Conservation (phyloP, 768 basidiomycete genomes). For the Trametes villosa region DNA sequence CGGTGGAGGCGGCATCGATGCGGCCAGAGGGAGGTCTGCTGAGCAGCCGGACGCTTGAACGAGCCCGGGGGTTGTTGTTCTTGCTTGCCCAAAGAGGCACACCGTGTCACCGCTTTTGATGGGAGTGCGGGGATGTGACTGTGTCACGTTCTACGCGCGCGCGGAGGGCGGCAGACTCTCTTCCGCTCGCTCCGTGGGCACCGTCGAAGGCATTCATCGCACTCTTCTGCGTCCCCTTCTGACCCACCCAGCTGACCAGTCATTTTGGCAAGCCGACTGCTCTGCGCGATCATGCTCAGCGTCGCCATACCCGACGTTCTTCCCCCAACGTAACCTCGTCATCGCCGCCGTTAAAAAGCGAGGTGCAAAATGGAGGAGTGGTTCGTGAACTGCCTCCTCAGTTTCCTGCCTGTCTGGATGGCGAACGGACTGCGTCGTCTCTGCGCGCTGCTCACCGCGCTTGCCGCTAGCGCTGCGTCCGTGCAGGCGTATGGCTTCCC, state of each 20-base stretch:
- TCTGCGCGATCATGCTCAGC: neutral
- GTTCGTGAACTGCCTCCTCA: neutral
- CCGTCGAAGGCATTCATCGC: neutral
- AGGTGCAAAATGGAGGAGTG: neutral
- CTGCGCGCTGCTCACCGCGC: conserved; percentile 3
- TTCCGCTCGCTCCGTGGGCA: conserved; percentile 8
- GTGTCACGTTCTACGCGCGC: neutral
- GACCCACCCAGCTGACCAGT: conserved; percentile 17
- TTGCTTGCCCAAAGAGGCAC: neutral
- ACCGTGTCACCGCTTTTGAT: neutral
- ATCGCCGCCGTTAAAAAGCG: conserved; percentile 5
- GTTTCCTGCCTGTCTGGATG: conserved; percentile 10
- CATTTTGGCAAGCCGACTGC: neutral
- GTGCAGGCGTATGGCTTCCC: conserved; percentile 41
- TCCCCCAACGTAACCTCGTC: neutral
- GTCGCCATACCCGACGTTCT: conserved; percentile 4
- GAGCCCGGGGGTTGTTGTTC: neutral
- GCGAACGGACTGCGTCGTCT: conserved; percentile 20
- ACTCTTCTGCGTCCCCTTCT: conserved; percentile 7
- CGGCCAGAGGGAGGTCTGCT: neutral
- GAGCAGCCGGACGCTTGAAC: neutral
- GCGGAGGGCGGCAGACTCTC: neutral
- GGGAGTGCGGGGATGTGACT: neutral
- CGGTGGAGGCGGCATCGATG: conserved; percentile 30
- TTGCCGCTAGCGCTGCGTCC: conserved; percentile 1